phyloP scores from a whole-genome alignment of 495 filamentous ascomycete genomes.

The Hyaloscypha finlandica region DNA sequence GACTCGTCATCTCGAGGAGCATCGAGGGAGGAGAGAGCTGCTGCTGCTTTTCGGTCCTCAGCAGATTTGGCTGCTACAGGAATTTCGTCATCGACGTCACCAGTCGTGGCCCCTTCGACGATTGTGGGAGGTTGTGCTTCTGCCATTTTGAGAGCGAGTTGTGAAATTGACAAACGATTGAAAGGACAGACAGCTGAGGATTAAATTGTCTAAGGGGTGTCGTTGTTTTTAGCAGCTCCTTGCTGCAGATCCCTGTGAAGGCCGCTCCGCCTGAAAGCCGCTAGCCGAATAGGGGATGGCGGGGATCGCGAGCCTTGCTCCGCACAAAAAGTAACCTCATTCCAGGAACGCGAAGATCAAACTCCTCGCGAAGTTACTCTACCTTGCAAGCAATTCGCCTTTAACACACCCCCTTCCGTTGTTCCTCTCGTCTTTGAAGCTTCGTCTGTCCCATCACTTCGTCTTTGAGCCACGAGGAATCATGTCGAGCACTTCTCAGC shows the following conservation, averaged over 20 bases:
- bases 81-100: conserved; percentile 61
- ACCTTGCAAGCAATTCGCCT: not conserved
- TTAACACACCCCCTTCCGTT: not conserved
- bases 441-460: not conserved
- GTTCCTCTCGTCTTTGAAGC: not conserved
- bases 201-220: conserved; percentile 12
- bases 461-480: not conserved
- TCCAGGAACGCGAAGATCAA: not conserved
- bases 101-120: conserved; percentile 58
- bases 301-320: not conserved
- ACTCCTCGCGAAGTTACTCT: not conserved
- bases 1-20: conserved; percentile 57
- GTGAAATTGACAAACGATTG: not conserved
- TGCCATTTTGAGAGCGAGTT: conserved; percentile 46
- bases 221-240: conserved; percentile 11
- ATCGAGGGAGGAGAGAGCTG: conserved; percentile 78
- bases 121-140: conserved; percentile 58
- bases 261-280: not conserved
- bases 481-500: not conserved
- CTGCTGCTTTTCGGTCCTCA: conserved; percentile 89
- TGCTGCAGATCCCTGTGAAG: not conserved
- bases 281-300: not conserved
- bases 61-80: conserved; percentile 66
- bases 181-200: not conserved
- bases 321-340: not conserved